Conservation (phyloP, 2,329 filamentous ascomycete species). For the Coniochaeta sp. region DNA sequence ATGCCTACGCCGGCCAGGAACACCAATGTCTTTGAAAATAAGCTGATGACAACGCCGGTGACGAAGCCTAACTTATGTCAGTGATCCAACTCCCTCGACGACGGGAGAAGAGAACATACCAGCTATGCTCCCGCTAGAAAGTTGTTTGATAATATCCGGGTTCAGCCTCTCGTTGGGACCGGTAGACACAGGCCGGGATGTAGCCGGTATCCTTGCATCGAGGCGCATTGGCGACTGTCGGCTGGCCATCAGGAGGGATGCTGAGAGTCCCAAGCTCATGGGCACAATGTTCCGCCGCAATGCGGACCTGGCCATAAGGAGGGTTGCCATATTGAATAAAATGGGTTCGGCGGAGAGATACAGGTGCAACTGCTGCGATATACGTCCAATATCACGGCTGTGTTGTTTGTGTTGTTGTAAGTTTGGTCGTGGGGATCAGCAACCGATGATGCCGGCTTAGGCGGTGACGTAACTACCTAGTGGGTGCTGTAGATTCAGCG, state of each 20-base stretch:
- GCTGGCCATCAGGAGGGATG: slow-evolving; percentile 14
- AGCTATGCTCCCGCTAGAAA: slow-evolving; percentile 47
- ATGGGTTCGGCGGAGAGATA: too few relatives aligned
- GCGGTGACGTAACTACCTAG: background rate
- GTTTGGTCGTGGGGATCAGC: too few relatives aligned
- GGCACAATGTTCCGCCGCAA: slow-evolving; percentile 15
- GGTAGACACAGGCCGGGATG: slow-evolving; percentile 6
- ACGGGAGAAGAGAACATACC: slow-evolving; percentile 26
- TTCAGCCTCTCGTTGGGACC: slow-evolving; percentile 18
- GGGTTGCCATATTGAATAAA: slow-evolving; percentile 10
- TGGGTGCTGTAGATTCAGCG: too few relatives aligned
- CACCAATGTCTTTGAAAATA: slow-evolving; percentile 65
- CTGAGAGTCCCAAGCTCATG: slow-evolving; percentile 16
- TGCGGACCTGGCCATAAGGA: slow-evolving; percentile 13
- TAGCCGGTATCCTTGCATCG: slow-evolving; percentile 15
- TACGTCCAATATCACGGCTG: too few relatives aligned
- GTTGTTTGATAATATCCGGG: slow-evolving; percentile 34
- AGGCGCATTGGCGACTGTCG: slow-evolving; percentile 23
- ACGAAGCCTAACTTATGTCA: slow-evolving; percentile 41
- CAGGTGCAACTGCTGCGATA: too few relatives aligned
- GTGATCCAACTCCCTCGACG: background rate
- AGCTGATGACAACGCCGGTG: slow-evolving; percentile 57
- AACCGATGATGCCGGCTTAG: background rate
- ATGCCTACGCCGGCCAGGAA: slow-evolving; percentile 59
- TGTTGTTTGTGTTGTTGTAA: too few relatives aligned